Base-by-base conservation (phyloP, 2,329 filamentous ascomycete genomes). In the Camillea tinctor region DNA sequence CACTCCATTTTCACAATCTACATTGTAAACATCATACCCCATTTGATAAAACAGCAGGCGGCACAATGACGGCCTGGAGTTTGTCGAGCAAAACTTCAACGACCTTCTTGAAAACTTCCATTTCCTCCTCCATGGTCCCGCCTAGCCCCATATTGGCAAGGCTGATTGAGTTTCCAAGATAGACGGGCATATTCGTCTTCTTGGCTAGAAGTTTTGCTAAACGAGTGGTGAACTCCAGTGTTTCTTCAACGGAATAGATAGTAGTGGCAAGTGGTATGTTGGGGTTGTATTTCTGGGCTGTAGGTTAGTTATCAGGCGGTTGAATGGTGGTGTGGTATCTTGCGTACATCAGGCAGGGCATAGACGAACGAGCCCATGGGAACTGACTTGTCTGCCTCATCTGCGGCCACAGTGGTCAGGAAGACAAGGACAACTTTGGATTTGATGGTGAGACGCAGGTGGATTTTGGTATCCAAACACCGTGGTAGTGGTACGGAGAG, bases 321-420 rank as follows among this genome's bases (percentile, higher is more conserved):
- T 7, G 22, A 30, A 4, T 21, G 15, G 15, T 6, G 50, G n/a
- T 19, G 17, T 52, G 50, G 50, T 20, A 57, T 23, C 23, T n/a
- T 15, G 73, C 79, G 69, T 79, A 97, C 95, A 77, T 97, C 90
- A 17, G 95, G 94, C 74, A 99, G 85, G 2, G 93, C 91, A 73
- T 97, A 98, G 52, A 98, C 91, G 72, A 98, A 94, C 54, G 92
- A 97, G 2, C 95, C 94, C 76, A 98, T 83, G 54, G 84, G 79
- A 49, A 84, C 78, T 7, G 80, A 73, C 8, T 75, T 72, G 13
- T 77, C 77, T n/a, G 75, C 73, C 50, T 86, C 82, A 56, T 84
- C 84, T 58, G 79, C 78, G 23, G 81, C 73, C 3, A 82, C 79
- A 0, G 87, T 88, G 1, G 86, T 85, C 52, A 89, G 75, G 69